Conservation (phyloP, 768 basidiomycete genomes). For the Roridomyces roridus region DNA sequence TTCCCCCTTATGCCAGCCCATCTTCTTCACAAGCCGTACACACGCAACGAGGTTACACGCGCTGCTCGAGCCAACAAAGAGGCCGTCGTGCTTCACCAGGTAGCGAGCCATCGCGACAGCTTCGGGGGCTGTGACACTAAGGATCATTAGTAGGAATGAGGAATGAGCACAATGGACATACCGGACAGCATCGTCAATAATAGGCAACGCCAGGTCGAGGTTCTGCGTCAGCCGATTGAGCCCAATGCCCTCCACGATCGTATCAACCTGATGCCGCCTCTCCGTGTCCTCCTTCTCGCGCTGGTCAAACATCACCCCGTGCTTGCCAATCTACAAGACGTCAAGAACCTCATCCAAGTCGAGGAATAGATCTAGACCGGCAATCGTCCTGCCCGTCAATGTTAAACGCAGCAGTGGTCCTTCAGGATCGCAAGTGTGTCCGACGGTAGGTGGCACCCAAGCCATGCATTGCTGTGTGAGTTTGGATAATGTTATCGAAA, state of each 20-base stretch:
- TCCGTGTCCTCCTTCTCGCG: constrained; percentile 94
- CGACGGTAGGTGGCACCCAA: not conserved
- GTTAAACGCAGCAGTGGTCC: too few species aligned
- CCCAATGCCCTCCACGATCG: constrained; percentile 95
- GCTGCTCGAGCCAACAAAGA: constrained; percentile 95
- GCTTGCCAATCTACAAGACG: constrained; percentile 68
- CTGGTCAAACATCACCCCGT: constrained; percentile 94
- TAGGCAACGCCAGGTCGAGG: constrained; percentile 80
- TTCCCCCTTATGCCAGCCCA: constrained; percentile 72
- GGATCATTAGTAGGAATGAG: not conserved
- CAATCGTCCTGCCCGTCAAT: too few species aligned
- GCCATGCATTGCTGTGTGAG: not conserved
- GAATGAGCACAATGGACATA: constrained; percentile 29
- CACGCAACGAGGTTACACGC: constrained; percentile 97
- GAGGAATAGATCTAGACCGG: too few species aligned
- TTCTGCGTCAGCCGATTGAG: constrained; percentile 95
- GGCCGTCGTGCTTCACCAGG: constrained; percentile 86
- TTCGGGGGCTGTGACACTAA: constrained; percentile 89
- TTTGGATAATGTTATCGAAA: too few species aligned
- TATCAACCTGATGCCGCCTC: constrained; percentile 93
- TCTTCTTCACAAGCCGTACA: constrained; percentile 75
- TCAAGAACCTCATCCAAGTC: too few species aligned
- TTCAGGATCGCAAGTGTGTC: too few species aligned
- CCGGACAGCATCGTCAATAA: constrained; percentile 92
- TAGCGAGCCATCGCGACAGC: constrained; percentile 97